A percentile compares a stretch with the other conserved stretches of the same genome.
Conservation (phyloP, 1,284 basidiomycete species). For the Moesziomyces parantarcticus region DNA sequence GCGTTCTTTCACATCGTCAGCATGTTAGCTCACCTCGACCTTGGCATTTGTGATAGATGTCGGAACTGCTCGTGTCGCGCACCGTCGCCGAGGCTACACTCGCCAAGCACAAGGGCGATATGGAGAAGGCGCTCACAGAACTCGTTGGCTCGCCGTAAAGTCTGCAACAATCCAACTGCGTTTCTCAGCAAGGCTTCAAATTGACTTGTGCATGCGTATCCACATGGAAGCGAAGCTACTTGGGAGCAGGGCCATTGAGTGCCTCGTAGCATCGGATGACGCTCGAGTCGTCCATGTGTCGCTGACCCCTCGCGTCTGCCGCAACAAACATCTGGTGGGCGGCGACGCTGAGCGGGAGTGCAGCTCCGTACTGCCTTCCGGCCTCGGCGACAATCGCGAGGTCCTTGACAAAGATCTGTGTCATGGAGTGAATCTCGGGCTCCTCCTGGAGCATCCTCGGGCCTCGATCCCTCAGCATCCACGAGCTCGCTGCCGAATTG, state of each 20-base stretch:
- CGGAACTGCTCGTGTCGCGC: constrained; percentile 43
- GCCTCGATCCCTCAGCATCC: constrained; percentile 66
- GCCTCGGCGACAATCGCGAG: constrained; percentile 24
- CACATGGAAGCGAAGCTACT: constrained; percentile 1
- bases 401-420: constrained; percentile 34
- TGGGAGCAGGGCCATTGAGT: constrained; percentile 11
- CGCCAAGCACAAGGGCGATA: constrained; percentile 46
- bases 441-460: constrained; percentile 32
- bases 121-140: constrained; percentile 40
- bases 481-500: constrained; percentile 63
- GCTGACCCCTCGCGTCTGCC: constrained; percentile 17
- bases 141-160: constrained; percentile 27
- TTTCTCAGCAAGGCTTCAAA: neutral
- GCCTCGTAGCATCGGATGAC: constrained; percentile 34
- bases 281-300: constrained; percentile 20
- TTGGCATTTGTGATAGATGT: constrained; percentile 3
- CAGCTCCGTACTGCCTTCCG: constrained; percentile 17
- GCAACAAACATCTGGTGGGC: constrained; percentile 32
- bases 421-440: constrained; percentile 16
- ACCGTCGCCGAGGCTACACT: constrained; percentile 47
- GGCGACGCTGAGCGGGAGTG: constrained; percentile 13
- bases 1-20: neutral
- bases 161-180: constrained; percentile 1
- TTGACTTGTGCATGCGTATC: neutral
- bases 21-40: neutral